These are phyloP conservation scores for Blastobotrys chiropterorum DNA, from an alignment of 805 yeast genomes.

Conservation along the genomic window DNA sequence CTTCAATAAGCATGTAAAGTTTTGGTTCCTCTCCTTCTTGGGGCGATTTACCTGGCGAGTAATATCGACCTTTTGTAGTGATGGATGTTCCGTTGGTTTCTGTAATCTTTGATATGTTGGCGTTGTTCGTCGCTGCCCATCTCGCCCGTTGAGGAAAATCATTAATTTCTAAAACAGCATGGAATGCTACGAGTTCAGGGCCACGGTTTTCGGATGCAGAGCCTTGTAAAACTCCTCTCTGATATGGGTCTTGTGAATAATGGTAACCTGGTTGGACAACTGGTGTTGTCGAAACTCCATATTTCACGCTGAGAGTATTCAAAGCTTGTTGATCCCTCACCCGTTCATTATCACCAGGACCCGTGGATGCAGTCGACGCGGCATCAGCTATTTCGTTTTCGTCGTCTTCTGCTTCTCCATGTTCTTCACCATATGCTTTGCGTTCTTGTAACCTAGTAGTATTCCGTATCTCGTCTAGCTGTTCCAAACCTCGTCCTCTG, in stretches of 20 bases:
- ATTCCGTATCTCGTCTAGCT: conserved; percentile 58
- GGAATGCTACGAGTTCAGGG: conserved; percentile 50
- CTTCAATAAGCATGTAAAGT: conserved; percentile 72
- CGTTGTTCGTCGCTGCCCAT: conserved; percentile 46
- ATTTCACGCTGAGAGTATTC: background rate
- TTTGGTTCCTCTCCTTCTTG: conserved; percentile 61
- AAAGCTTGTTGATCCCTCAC: conserved; percentile 2
- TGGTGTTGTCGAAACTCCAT: background rate
- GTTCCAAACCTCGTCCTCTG: conserved; percentile 88
- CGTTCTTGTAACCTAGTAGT: conserved; percentile 45
- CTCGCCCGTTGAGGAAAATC: conserved; percentile 61
- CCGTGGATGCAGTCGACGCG: conserved; percentile 25
- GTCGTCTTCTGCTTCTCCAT: conserved; percentile 19
- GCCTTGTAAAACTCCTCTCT: background rate
- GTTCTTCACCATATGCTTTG: conserved; percentile 38
- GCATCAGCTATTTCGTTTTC: conserved; percentile 23
- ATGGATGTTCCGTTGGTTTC: conserved; percentile 71
- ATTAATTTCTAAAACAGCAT: conserved; percentile 68
- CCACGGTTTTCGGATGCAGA: conserved; percentile 46
- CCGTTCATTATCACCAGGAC: conserved; percentile 13
- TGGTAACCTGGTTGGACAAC: background rate
- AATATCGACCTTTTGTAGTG: conserved; percentile 74
- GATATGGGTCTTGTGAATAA: background rate
- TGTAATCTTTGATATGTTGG: conserved; percentile 54
- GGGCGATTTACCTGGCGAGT: conserved; percentile 54